These are phyloP conservation scores for Bombardia bombarda DNA, from an alignment of 495 filamentous ascomycete genomes.

Conservation along the genomic window DNA sequence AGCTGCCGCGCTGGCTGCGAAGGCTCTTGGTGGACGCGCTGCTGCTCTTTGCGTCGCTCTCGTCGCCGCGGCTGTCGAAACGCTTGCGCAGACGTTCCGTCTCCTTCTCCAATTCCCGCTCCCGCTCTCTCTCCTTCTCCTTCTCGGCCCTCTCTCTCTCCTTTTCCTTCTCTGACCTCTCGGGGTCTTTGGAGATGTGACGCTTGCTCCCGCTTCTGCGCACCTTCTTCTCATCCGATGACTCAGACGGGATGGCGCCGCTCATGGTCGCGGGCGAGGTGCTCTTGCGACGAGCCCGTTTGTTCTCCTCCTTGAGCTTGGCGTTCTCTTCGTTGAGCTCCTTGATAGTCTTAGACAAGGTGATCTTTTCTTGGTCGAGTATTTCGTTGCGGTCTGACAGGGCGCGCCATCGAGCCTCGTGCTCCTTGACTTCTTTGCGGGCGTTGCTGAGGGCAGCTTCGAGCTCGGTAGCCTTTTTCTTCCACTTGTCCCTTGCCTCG, in stretches of 20 bases:
- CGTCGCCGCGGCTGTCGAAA: conserved; percentile 17
- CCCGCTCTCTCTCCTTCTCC: conserved; percentile 11
- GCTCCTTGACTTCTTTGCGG: conserved; percentile 53
- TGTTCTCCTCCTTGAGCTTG: conserved; percentile 60
- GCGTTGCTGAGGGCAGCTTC: conserved; percentile 44
- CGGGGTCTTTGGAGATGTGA: conserved; percentile 9
- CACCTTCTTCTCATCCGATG: conserved; percentile 19
- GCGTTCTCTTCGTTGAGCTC: conserved; percentile 80
- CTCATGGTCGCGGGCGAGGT: conserved; percentile 12
- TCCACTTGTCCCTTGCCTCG: conserved; percentile 12
- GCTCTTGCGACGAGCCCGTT: conserved; percentile 16
- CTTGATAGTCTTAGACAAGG: conserved; percentile 83
- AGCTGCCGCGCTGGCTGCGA: conserved; percentile 23
- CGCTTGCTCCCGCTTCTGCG: conserved; percentile 21
- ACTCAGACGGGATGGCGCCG: conserved; percentile 15
- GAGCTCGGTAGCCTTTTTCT: conserved; percentile 16
- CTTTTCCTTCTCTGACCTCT: conserved; percentile 15
- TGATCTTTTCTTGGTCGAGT: conserved; percentile 37
- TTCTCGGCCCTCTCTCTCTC: too few relatives aligned
- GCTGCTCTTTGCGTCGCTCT: conserved; percentile 24
- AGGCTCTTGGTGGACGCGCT: conserved; percentile 8
- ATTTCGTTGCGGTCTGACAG: conserved; percentile 73
- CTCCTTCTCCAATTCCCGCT: conserved; percentile 13
- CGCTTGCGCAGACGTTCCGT: conserved; percentile 21
- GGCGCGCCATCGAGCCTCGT: conserved; percentile 39